Percentiles rank a stretch among this genome's conserved stretches.
phyloP scores from a whole-genome alignment of 2,329 filamentous ascomycete species.

The Claviceps citrina region DNA sequence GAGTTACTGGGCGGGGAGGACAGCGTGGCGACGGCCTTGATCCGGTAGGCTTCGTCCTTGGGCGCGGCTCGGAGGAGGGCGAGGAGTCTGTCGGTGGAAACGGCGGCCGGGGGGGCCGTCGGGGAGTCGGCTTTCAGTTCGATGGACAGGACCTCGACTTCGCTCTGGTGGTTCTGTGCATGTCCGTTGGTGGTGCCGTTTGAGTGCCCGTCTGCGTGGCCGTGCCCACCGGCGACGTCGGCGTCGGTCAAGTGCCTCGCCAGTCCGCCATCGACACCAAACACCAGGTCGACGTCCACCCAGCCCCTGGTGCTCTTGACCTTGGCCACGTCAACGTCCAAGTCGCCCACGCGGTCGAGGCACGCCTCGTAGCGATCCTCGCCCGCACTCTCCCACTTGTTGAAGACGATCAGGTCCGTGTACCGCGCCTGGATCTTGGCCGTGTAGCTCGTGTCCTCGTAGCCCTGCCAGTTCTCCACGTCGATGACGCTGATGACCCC shows the following conservation, averaged over 20 bases:
- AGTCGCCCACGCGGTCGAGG: conserved; percentile 61
- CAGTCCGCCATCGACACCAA: conserved; percentile 76
- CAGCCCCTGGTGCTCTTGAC: conserved; percentile 72
- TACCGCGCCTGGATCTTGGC: conserved; percentile 77
- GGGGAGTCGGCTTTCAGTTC: conserved; percentile 36
- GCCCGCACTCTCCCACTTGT: conserved; percentile 72
- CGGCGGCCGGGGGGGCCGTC: conserved; percentile 20
- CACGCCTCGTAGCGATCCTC: conserved; percentile 65
- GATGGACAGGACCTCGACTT: conserved; percentile 86
- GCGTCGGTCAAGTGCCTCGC: conserved; percentile 38
- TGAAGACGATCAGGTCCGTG: conserved; percentile 80
- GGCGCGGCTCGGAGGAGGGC: conserved; percentile 56
- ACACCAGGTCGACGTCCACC: conserved; percentile 64
- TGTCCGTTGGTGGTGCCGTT: conserved; percentile 12
- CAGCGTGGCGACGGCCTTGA: conserved; percentile 55
- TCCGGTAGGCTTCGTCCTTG: conserved; percentile 90
- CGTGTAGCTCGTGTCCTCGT: conserved; percentile 81
- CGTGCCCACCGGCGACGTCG: conserved; percentile 17
- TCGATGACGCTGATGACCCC: conserved; percentile 83
- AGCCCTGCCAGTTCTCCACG: conserved; percentile 88
- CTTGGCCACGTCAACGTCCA: conserved; percentile 67
- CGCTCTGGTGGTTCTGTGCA: conserved; percentile 47
- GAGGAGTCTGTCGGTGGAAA: conserved; percentile 47
- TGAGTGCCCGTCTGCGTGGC: too few relatives aligned
- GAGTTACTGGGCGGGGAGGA: conserved; percentile 33